Evolutionary conservation across 345 rosid species (phyloP).

Genomic region (Aethionema arabicum): DNA sequence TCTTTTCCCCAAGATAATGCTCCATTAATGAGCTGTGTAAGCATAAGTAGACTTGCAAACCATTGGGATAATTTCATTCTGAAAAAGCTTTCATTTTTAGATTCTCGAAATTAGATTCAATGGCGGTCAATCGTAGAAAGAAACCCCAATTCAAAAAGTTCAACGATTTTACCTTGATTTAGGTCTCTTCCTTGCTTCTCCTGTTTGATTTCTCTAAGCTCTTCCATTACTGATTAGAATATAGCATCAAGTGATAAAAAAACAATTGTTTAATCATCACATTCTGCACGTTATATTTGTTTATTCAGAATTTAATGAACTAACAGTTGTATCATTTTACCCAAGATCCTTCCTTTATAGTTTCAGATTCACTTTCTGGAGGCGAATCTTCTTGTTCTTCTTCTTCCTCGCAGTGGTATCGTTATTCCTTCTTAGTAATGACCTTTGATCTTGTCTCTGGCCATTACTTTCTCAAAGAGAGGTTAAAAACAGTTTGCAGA

Average conservation of each 20-base stretch:
- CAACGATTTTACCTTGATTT: too few relatives aligned
- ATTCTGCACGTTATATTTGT: conserved; percentile 10
- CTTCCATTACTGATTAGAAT: background rate
- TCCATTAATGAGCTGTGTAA: conserved; percentile 58
- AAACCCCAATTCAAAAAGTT: too few relatives aligned
- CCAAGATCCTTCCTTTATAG: conserved; percentile 20
- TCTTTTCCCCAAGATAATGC: conserved; percentile 79
- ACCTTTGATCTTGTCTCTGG: too few relatives aligned
- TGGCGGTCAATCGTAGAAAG: too few relatives aligned
- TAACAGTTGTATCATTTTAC: background rate
- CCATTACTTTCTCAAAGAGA: too few relatives aligned
- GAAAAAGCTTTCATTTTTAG: conserved; percentile 1
- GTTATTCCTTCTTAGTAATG: too few relatives aligned
- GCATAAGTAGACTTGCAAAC: conserved; percentile 40
- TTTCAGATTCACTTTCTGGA: too few relatives aligned
- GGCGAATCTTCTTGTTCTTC: too few relatives aligned
- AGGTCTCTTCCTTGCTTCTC: too few relatives aligned
- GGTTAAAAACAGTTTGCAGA: too few relatives aligned
- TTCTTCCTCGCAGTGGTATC: too few relatives aligned
- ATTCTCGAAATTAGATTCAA: conserved; percentile 13
- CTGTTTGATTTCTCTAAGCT: background rate
- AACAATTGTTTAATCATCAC: background rate
- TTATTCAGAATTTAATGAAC: background rate
- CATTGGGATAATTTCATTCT: conserved; percentile 39
- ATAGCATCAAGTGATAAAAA: background rate